These are phyloP conservation scores for Curvularia verruculosa DNA, from an alignment of 2,329 filamentous ascomycete genomes.

Conservation along the genomic window DNA sequence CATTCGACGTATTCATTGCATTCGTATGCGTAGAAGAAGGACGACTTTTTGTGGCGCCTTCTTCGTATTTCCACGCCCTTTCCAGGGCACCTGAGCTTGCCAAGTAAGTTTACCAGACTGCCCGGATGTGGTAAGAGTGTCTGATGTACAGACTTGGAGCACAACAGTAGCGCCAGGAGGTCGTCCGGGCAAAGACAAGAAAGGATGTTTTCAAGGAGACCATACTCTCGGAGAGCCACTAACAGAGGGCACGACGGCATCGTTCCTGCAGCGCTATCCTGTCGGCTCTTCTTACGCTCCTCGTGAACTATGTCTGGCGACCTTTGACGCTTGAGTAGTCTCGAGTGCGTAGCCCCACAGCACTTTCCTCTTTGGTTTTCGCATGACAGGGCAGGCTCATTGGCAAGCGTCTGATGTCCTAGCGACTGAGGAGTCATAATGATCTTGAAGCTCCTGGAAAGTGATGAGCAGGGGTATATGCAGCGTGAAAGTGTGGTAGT, in stretches of 20 bases:
- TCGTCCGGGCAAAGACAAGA: constrained; percentile 35
- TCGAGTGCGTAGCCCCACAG: constrained; percentile 1
- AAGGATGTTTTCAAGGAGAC: constrained; percentile 34
- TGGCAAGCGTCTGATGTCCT: neutral
- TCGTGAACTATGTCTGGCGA: constrained; percentile 11
- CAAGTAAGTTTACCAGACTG: constrained; percentile 37
- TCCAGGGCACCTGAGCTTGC: constrained; percentile 37
- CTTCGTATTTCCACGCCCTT: constrained; percentile 33
- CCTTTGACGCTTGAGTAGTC: constrained; percentile 31
- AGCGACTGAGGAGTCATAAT: constrained; percentile 1
- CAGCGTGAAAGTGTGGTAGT: neutral
- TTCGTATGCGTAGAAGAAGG: constrained; percentile 28
- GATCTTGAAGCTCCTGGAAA: constrained; percentile 7
- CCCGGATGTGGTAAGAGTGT: constrained; percentile 30
- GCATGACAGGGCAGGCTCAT: neutral
- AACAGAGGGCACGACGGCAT: constrained; percentile 23
- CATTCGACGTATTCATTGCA: constrained; percentile 35
- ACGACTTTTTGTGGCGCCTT: constrained; percentile 30
- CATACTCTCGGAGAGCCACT: constrained; percentile 35
- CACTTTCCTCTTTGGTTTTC: neutral
- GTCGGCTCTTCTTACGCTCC: constrained; percentile 18
- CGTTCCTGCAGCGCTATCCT: neutral
- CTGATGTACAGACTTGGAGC: constrained; percentile 34
- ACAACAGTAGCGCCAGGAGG: constrained; percentile 36
- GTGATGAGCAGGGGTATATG: constrained; percentile 14